Evolutionary conservation across 257 asterid genomes (phyloP), one percentile per base, ranked within the genome.

Genomic region (Anisodus tanguticus): DNA sequence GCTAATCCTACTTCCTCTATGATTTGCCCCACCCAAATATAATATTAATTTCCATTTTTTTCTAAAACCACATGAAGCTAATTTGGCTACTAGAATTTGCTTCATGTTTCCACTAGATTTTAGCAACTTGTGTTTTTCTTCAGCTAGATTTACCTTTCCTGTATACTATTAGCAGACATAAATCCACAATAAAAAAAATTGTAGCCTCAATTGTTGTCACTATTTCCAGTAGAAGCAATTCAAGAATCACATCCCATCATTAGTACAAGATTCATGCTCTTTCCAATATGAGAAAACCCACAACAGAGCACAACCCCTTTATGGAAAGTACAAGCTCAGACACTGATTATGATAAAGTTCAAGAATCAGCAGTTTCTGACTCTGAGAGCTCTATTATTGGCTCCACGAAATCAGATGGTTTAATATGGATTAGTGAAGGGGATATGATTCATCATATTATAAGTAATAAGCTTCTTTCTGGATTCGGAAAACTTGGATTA

Each of bases 401-500:
- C 43, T 66, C 72, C 62, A 13, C 19, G 4, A 39, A 35, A 35
- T 37, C 51, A 22, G 37, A 41, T 37, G 88, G 85, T 1, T 71
- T 85, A 86, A 62, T 70, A 47, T 83, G 87, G 86, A 31, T 88
- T 7, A 35, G 60, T 1, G 85, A 85, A 0, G 89, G 71, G 4
- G 90, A 91, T 66, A 84, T 49, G 89, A 59, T 86, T 2, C 55
- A 83, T 6, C 85, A 83, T 55, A 54, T 81, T 9, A 85, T 91
- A 82, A 80, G 80, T 85, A 84, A 62, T 22, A 90, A 85, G 69
- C 60, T 89, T 74, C 87, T 87, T 3, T 86, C 90, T 17, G 81
- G 91, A 59, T 82, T 91, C 81, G 74, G 79, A 45, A 12, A 43
- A 19, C 22, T 76, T n/a, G 92, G 91, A 39, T 17, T 83, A 3